These are phyloP conservation scores for Macrolepiota dolichaula DNA, from an alignment of 768 basidiomycete genomes.

Conservation along the genomic window DNA sequence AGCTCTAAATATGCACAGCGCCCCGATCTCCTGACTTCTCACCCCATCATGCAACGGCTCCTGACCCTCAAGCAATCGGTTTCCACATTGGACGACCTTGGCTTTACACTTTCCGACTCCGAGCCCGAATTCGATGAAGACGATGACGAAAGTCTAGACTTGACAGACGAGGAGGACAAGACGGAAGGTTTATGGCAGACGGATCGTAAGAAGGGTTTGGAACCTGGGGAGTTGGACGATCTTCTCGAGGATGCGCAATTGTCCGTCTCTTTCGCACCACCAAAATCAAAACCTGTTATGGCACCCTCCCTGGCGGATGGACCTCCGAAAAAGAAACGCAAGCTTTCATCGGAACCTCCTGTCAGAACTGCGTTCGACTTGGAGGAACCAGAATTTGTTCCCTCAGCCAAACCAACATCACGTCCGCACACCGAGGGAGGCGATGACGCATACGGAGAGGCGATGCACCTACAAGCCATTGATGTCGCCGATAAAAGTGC, in stretches of 20 bases:
- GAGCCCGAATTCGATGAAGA: slow-evolving; percentile 45
- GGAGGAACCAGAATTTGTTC: slow-evolving; percentile 70
- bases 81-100: slow-evolving; percentile 79
- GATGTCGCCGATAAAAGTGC: slow-evolving; percentile 85
- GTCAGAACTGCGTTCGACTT: slow-evolving; percentile 64
- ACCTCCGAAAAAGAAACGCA: slow-evolving; percentile 65
- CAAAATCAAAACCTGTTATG: slow-evolving; percentile 16
- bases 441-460: slow-evolving; percentile 73
- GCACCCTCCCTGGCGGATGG: not conserved
- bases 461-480: slow-evolving; percentile 57
- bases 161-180: slow-evolving; percentile 24
- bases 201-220: slow-evolving; percentile 33
- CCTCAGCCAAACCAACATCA: slow-evolving; percentile 31
- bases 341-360: slow-evolving; percentile 29
- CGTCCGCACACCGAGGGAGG: slow-evolving; percentile 20
- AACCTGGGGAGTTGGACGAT: slow-evolving; percentile 48
- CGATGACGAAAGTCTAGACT: slow-evolving; percentile 25
- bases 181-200: slow-evolving; percentile 42
- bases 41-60: slow-evolving; percentile 74
- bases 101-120: slow-evolving; percentile 55
- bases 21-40: slow-evolving; percentile 59
- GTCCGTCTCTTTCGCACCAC: slow-evolving; percentile 16
- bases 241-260: slow-evolving; percentile 51
- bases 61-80: slow-evolving; percentile 82
- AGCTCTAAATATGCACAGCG: slow-evolving; percentile 58